Conservation (phyloP, 2,329 filamentous ascomycete genomes). For the Bertia moriformis region DNA sequence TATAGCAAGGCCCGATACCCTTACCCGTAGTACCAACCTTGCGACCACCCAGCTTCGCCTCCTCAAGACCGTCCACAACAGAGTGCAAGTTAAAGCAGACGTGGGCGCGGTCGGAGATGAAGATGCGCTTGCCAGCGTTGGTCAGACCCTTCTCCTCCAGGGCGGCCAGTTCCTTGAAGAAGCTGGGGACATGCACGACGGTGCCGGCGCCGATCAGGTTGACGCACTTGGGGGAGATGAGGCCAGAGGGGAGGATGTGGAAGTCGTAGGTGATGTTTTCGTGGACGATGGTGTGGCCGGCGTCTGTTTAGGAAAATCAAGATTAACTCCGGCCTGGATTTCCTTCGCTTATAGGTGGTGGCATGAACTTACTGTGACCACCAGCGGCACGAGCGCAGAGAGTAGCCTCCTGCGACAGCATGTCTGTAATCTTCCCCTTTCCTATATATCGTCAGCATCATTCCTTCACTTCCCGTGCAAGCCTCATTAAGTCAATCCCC, state of each 20-base stretch:
- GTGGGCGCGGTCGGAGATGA: slow-evolving; percentile 45
- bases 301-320: slow-evolving; percentile 20
- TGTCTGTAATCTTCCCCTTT: slow-evolving; percentile 22
- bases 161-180: slow-evolving; percentile 50
- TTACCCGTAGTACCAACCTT: slow-evolving; percentile 32
- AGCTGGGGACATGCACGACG: slow-evolving; percentile 52
- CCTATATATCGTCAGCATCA: slow-evolving; percentile 7
- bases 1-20: slow-evolving; percentile 42
- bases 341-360: background rate
- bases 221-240: slow-evolving; percentile 55
- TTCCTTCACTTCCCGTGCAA: no score
- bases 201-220: slow-evolving; percentile 63
- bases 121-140: slow-evolving; percentile 39
- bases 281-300: slow-evolving; percentile 24
- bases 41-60: slow-evolving; percentile 25
- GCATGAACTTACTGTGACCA: slow-evolving; percentile 8
- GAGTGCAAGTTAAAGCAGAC: slow-evolving; percentile 50
- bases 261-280: slow-evolving; percentile 31
- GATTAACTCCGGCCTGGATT: slow-evolving; percentile 9
- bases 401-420: slow-evolving; percentile 14
- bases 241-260: slow-evolving; percentile 53
- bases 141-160: slow-evolving; percentile 43
- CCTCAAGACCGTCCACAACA: slow-evolving; percentile 53
- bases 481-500: slow-evolving; percentile 3
- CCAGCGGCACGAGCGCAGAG: slow-evolving; percentile 18